Percentiles rank a stretch among this genome's conserved stretches.
These are phyloP conservation scores for Solanum aculeatissimum DNA, from an alignment of 305 asterid species.

Conservation along the genomic window DNA sequence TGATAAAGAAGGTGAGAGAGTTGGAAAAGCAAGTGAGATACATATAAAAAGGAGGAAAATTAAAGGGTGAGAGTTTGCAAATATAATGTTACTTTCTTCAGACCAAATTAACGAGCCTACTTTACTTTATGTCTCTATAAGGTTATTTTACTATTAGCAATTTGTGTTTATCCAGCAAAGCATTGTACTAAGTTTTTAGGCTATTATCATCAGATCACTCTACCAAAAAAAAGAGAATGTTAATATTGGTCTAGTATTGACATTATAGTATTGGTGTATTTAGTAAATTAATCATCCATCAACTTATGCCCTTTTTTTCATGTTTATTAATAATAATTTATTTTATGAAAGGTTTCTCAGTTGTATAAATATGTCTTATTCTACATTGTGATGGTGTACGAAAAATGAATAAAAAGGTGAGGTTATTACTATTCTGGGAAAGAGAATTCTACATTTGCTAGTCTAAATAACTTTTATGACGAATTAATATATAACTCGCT, in stretches of 20 bases:
- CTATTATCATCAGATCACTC: not conserved
- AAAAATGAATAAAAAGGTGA: not conserved
- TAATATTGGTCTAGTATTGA: too few relatives aligned
- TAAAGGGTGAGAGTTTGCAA: conserved; percentile 8
- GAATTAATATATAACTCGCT: too few relatives aligned
- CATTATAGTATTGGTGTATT: too few relatives aligned
- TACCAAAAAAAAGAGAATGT: not conserved
- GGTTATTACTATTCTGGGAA: not conserved
- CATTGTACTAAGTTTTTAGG: not conserved
- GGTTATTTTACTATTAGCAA: not conserved
- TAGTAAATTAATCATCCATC: too few relatives aligned
- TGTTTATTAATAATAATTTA: too few relatives aligned
- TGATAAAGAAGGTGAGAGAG: conserved; percentile 38
- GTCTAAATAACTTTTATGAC: too few relatives aligned
- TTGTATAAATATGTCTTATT: not conserved
- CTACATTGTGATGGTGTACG: not conserved
- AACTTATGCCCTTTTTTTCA: too few relatives aligned
- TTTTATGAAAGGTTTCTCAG: not conserved
- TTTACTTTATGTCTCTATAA: not conserved
- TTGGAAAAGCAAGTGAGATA: conserved; percentile 21
- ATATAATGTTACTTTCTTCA: not conserved
- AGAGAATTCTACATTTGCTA: too few relatives aligned
- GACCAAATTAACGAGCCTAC: not conserved
- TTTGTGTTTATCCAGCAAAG: not conserved
- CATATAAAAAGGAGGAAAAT: conserved; percentile 8